Percentiles rank a stretch among this genome's conserved stretches.
Conservation (phyloP, 2,329 filamentous ascomycete genomes). For the Exophiala spinifera region DNA sequence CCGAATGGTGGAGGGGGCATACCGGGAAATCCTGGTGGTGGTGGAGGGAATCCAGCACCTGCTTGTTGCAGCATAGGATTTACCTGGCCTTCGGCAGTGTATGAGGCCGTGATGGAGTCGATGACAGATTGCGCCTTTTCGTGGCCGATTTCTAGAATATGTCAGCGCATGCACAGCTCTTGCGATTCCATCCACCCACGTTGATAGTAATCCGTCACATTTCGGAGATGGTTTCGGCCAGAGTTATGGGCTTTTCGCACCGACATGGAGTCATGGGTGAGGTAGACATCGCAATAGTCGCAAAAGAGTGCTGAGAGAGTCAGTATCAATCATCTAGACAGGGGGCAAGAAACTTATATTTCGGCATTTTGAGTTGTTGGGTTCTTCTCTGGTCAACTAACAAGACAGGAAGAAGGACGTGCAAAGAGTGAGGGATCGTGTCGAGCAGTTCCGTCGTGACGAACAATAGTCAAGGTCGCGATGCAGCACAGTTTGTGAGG, state of each 20-base stretch:
- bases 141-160: slow-evolving; percentile 80
- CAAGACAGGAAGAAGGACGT: no score
- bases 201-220: slow-evolving; percentile 98
- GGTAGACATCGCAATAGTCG: slow-evolving; percentile 99
- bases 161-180: slow-evolving; percentile 4
- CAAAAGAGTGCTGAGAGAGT: slow-evolving; percentile 63
- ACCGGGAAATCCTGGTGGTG: slow-evolving; percentile 61
- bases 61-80: slow-evolving; percentile 77
- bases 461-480: not conserved
- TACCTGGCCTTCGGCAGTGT: slow-evolving; percentile 87
- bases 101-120: slow-evolving; percentile 93
- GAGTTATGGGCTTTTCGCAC: slow-evolving; percentile 98
- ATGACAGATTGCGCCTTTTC: slow-evolving; percentile 98
- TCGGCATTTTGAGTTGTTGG: slow-evolving; percentile 63
- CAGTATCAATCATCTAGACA: slow-evolving; percentile 31
- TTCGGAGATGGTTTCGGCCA: slow-evolving; percentile 92
- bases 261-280: slow-evolving; percentile 99
- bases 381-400: no score
- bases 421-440: not conserved
- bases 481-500: not conserved
- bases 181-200: slow-evolving; percentile 51
- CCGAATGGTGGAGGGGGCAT: slow-evolving; percentile 55
- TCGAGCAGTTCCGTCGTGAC: not conserved
- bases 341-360: slow-evolving; percentile 63
- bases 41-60: slow-evolving; percentile 47